A percentile compares a stretch with the other conserved stretches of the same genome.
These are phyloP conservation scores for Alternaria alternata DNA, from an alignment of 2,329 filamentous ascomycete species.

Conservation along the genomic window DNA sequence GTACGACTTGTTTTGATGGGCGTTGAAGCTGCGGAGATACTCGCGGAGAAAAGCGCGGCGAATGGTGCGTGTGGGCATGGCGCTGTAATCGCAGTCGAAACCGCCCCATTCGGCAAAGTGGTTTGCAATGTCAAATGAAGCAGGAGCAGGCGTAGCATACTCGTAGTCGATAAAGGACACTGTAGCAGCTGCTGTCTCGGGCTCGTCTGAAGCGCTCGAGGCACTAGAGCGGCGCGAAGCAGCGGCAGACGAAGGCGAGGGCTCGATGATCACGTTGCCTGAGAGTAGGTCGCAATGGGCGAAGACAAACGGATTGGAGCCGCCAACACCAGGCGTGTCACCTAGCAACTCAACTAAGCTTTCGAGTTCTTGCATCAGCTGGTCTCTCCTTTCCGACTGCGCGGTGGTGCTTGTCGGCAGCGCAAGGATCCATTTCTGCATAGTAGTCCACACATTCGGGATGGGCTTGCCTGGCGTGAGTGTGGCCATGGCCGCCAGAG, in stretches of 20 bases:
- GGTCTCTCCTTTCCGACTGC: slow-evolving; percentile 71
- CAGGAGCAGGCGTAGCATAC: slow-evolving; percentile 92
- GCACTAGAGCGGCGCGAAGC: slow-evolving; percentile 45
- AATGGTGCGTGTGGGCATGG: slow-evolving; percentile 79
- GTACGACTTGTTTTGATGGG: slow-evolving; percentile 48
- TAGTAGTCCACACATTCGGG: slow-evolving; percentile 93
- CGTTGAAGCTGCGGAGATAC: slow-evolving; percentile 77
- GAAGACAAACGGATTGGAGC: slow-evolving; percentile 78
- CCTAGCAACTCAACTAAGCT: slow-evolving; percentile 75
- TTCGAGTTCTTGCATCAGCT: slow-evolving; percentile 77
- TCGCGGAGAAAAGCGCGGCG: slow-evolving; percentile 82
- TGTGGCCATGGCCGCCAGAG: slow-evolving; percentile 47
- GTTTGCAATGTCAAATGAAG: slow-evolving; percentile 95
- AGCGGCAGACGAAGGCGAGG: slow-evolving; percentile 50
- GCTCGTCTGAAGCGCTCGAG: slow-evolving; percentile 41
- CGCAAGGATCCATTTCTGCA: slow-evolving; percentile 94
- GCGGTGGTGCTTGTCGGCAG: slow-evolving; percentile 76
- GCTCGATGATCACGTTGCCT: slow-evolving; percentile 91
- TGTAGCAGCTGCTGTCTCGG: slow-evolving; percentile 35
- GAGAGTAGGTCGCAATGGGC: slow-evolving; percentile 95
- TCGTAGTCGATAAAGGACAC: slow-evolving; percentile 93
- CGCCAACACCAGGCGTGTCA: slow-evolving; percentile 77
- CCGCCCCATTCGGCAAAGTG: slow-evolving; percentile 99
- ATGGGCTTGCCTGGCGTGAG: slow-evolving; percentile 71
- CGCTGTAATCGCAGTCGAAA: slow-evolving; percentile 90